These are phyloP conservation scores for Acer saccharum DNA, from an alignment of 345 rosid species.

Conservation along the genomic window DNA sequence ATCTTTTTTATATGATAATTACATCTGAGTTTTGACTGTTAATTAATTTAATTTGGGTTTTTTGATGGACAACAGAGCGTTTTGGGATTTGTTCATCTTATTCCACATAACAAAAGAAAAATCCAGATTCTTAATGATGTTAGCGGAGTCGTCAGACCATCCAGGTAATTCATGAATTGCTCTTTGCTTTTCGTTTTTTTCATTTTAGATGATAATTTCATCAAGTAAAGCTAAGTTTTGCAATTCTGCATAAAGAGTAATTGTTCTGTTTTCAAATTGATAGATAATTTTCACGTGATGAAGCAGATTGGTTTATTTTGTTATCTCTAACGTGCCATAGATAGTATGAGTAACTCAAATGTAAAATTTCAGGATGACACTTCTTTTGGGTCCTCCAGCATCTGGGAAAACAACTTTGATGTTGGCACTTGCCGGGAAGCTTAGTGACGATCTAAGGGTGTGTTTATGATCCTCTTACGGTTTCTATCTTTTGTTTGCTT, in stretches of 20 bases:
- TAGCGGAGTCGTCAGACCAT: constrained; percentile 76
- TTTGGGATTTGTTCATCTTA: constrained; percentile 56
- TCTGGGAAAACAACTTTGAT: constrained; percentile 88
- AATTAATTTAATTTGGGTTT: not conserved
- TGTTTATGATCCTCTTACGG: not conserved
- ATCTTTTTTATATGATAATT: not conserved
- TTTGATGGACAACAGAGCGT: constrained; percentile 37
- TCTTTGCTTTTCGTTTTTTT: no score
- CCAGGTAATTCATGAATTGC: constrained; percentile 50
- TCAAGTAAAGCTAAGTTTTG: no score
- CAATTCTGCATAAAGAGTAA: no score
- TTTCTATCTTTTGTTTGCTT: not conserved
- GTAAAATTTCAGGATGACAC: constrained; percentile 66
- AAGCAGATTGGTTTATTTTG: no score
- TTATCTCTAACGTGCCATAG: no score
- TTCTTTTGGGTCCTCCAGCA: constrained; percentile 87
- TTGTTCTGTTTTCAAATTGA: not conserved
- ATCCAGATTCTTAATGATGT: constrained; percentile 71
- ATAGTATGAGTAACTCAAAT: not conserved
- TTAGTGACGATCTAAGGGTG: constrained; percentile 62
- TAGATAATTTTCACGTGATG: not conserved
- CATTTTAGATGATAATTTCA: no score
- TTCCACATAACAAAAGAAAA: constrained; percentile 67
- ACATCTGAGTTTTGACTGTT: no score
- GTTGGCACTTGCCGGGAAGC: constrained; percentile 77